Conservation (phyloP, 306 rosid species). For the Trifolium pratense region DNA sequence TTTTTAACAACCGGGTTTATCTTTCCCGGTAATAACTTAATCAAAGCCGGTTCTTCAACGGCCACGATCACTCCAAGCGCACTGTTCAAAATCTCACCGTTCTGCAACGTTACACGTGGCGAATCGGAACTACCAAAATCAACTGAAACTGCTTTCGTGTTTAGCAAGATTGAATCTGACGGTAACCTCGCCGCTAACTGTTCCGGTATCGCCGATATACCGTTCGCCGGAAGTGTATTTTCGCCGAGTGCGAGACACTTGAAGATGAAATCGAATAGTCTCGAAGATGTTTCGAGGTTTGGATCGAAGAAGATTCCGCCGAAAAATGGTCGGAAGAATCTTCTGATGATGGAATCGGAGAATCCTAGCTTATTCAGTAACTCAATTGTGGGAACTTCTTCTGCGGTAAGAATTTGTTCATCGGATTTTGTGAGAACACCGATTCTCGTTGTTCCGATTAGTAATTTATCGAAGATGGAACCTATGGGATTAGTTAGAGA, state of each 20-base stretch:
- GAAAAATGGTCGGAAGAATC: slow-evolving; percentile 83
- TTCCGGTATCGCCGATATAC: slow-evolving; percentile 75
- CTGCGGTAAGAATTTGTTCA: slow-evolving; percentile 50
- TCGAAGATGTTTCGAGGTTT: slow-evolving; percentile 68
- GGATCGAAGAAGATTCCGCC: slow-evolving; percentile 85
- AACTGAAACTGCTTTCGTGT: slow-evolving; percentile 60
- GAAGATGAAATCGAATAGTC: slow-evolving; percentile 81
- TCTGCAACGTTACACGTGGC: slow-evolving; percentile 59
- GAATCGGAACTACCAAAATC: slow-evolving; percentile 40
- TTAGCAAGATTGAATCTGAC: slow-evolving; percentile 51
- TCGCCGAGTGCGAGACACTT: slow-evolving; percentile 90
- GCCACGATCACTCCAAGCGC: slow-evolving; percentile 81
- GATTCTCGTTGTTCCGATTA: slow-evolving; percentile 59
- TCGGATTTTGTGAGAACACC: slow-evolving; percentile 61
- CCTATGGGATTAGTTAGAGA: slow-evolving; percentile 80
- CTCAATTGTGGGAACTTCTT: slow-evolving; percentile 64
- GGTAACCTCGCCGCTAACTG: slow-evolving; percentile 72
- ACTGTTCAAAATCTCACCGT: slow-evolving; percentile 63
- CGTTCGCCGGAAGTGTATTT: slow-evolving; percentile 81
- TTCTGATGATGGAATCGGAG: slow-evolving; percentile 63
- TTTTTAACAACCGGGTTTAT: slow-evolving; percentile 41
- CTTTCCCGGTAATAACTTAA: slow-evolving; percentile 50
- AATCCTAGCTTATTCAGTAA: slow-evolving; percentile 60
- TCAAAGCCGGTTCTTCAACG: slow-evolving; percentile 69
- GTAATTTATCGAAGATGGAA: slow-evolving; percentile 67